phyloP scores from a whole-genome alignment of 352 stramenopile species.

The Phytophthora idaei region DNA sequence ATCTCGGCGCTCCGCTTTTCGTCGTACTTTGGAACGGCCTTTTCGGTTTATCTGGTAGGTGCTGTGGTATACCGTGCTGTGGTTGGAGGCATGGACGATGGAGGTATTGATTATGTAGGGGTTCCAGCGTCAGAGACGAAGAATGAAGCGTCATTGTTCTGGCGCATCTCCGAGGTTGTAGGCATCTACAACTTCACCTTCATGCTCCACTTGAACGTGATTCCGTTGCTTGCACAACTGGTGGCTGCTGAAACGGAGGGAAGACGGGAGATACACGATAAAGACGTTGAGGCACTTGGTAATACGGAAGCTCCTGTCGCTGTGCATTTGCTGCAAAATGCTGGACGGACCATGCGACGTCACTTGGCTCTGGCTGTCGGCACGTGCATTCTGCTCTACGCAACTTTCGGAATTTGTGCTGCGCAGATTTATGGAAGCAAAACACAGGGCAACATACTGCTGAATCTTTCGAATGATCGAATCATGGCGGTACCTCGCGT shows the following conservation, averaged over 20 bases:
- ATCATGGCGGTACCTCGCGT: constrained; percentile 76
- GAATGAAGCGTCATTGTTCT: constrained; percentile 38
- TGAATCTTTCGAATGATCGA: constrained; percentile 73
- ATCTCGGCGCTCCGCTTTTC: constrained; percentile 78
- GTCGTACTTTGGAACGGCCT: constrained; percentile 74
- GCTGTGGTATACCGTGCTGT: constrained; percentile 63
- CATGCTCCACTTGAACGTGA: constrained; percentile 84
- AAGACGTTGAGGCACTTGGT: constrained; percentile 13
- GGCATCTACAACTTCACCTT: constrained; percentile 89
- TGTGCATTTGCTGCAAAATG: constrained; percentile 25
- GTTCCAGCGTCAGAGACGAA: neutral
- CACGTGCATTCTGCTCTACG: constrained; percentile 63
- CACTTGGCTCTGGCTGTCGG: constrained; percentile 53
- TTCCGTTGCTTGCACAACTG: constrained; percentile 69
- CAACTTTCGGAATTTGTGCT: constrained; percentile 65
- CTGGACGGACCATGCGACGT: constrained; percentile 46
- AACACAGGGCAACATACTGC: constrained; percentile 77
- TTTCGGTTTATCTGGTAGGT: constrained; percentile 72
- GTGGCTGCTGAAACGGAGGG: constrained; percentile 35
- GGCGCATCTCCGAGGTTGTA: constrained; percentile 60
- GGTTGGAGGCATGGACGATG: constrained; percentile 16
- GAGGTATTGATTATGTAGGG: neutral
- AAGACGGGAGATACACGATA: constrained; percentile 10
- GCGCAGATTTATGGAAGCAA: constrained; percentile 61
- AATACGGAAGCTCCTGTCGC: constrained; percentile 18